A percentile compares a stretch with the other conserved stretches of the same genome.
Conservation (phyloP, 306 rosid species). For the Albizia julibrissin region DNA sequence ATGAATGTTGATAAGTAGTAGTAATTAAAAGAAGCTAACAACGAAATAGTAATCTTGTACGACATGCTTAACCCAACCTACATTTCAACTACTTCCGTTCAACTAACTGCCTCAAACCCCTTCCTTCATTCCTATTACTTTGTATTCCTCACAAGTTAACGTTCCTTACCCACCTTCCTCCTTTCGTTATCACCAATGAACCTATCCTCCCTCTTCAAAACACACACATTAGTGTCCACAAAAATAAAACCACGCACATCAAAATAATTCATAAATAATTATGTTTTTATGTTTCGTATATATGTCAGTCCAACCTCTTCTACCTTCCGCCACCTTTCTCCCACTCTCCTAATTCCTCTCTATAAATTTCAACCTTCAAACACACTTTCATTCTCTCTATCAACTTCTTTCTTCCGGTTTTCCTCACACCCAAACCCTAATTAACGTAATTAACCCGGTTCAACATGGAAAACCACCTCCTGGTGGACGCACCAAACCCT, state of each 20-base stretch:
- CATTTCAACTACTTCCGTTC: slow-evolving; percentile 54
- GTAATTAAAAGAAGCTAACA: neutral
- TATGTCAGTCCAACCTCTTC: slow-evolving; percentile 56
- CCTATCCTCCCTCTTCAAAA: neutral
- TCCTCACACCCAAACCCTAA: neutral
- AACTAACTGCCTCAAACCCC: slow-evolving; percentile 43
- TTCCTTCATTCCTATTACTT: neutral
- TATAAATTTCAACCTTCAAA: slow-evolving; percentile 41
- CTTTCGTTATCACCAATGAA: slow-evolving; percentile 50
- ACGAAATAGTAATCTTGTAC: slow-evolving; percentile 29
- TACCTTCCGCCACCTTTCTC: slow-evolving; percentile 54
- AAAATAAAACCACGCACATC: neutral
- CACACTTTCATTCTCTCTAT: slow-evolving; percentile 43
- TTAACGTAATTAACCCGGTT: neutral
- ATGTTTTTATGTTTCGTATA: too few relatives aligned
- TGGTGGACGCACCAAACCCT: slow-evolving; percentile 33
- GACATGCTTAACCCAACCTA: slow-evolving; percentile 47
- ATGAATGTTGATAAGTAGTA: too few relatives aligned
- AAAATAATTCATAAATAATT: neutral
- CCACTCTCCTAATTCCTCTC: neutral
- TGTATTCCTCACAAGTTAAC: slow-evolving; percentile 28
- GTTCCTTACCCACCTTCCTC: slow-evolving; percentile 16
- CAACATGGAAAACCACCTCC: slow-evolving; percentile 51
- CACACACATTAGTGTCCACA: neutral
- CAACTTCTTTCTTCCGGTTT: neutral